Evolutionary conservation across 2,329 filamentous ascomycete genomes (phyloP).

Genomic region (Ceratocystis huliohia): DNA sequence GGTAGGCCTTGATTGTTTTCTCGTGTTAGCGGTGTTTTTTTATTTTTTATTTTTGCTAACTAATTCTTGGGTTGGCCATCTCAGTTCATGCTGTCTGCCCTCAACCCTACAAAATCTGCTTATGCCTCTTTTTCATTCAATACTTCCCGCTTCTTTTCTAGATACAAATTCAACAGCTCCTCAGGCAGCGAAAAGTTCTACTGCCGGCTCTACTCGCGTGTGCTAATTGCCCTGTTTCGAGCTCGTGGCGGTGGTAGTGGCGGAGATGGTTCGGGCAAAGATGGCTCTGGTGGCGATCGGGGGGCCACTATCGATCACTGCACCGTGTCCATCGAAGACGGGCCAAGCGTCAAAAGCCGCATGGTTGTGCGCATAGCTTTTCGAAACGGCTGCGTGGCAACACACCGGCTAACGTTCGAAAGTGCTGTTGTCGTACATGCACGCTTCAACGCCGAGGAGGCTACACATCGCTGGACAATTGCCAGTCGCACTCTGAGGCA

Average conservation of each 20-base stretch:
- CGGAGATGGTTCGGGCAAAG: conserved; percentile 43
- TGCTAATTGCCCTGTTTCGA: conserved; percentile 60
- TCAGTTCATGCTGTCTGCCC: conserved; percentile 58
- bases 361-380: conserved; percentile 63
- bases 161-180: conserved; percentile 52
- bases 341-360: conserved; percentile 56
- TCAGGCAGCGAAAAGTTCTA: conserved; percentile 48
- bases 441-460: conserved; percentile 55
- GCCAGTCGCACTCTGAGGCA: conserved; percentile 58
- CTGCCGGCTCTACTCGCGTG: conserved; percentile 50
- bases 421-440: conserved; percentile 61
- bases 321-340: conserved; percentile 61
- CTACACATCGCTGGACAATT: conserved; percentile 59
- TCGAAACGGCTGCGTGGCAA: conserved; percentile 64
- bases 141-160: conserved; percentile 56
- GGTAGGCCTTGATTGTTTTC: conserved; percentile 31
- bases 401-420: conserved; percentile 65
- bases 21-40: conserved; percentile 13
- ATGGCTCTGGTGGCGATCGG: conserved; percentile 32
- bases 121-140: conserved; percentile 62
- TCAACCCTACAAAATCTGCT: conserved; percentile 70
- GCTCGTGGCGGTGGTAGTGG: conserved; percentile 48
- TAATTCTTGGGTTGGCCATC: conserved; percentile 24
- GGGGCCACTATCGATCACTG: conserved; percentile 62
- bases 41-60: conserved; percentile 38